Base-by-base conservation (phyloP, 257 asterid genomes). In the Catharanthus roseus region DNA sequence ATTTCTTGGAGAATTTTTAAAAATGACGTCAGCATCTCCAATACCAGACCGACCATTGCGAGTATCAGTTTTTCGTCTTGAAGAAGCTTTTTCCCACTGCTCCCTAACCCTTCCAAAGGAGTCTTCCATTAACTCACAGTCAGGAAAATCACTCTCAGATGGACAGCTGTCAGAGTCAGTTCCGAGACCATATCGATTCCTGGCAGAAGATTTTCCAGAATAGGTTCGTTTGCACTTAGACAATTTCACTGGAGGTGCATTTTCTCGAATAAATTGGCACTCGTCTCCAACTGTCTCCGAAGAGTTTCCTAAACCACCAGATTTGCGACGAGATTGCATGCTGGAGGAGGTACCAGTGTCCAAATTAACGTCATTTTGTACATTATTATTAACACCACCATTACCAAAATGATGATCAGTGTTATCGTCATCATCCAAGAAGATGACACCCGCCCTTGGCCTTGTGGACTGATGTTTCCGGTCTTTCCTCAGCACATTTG, bases 161-260 rank as follows among this genome's bases (percentile, higher is more conserved):
- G 84, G 76, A 70, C 81, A 85, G 70, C 66, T 75, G 64, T 82
- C 88, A 1, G 86, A 77, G 42, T 84, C 89, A 29, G 77, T 28
- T 69, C 70, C 41, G 72, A 87, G 72, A 76, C 95, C 93, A 81
- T 75, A 88, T 19, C 75, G 76, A 72, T 80, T 86, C 66, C 79
- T 79, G 44, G 75, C 19, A 28, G 82, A 72, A 65, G 78, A 80
- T 80, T 81, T 88, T 69, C 93, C 95, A 47, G 96, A 91, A 79
- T 91, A 93, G n/a, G 99, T 91, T 9, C 99, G 86, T 72, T 88
- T 91, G 78, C 97, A 85, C 78, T 88, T 93, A 2, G 97, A 88
- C 78, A 93, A 82, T 77, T 87, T 88, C 56, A 93, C 85, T 2
- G 99, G 97, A 62, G 84, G 75, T 33, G 71, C 49, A 54, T 82